These are phyloP conservation scores for Cucurbitaria berberidis DNA, from an alignment of 2,329 filamentous ascomycete species.

Conservation along the genomic window DNA sequence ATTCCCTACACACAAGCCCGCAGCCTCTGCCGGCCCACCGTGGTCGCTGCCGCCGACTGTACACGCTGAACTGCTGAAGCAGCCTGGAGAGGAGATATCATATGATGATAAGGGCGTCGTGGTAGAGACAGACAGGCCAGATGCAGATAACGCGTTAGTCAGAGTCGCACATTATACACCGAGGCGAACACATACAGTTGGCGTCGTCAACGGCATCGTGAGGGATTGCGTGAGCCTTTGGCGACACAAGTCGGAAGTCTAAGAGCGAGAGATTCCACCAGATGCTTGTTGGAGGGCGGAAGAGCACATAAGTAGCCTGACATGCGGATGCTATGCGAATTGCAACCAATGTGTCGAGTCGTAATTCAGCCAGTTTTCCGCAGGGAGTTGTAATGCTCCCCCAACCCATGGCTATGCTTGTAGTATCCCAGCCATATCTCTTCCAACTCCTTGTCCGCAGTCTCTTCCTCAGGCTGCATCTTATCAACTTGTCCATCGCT, in stretches of 20 bases:
- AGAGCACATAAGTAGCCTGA: neutral
- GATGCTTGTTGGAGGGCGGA: neutral
- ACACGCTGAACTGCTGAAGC: constrained; percentile 73
- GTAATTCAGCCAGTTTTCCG: no score
- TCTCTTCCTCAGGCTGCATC: constrained; percentile 63
- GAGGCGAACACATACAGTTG: constrained; percentile 60
- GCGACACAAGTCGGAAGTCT: constrained; percentile 42
- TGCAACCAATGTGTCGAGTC: neutral
- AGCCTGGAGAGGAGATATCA: constrained; percentile 69
- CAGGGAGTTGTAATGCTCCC: constrained; percentile 98
- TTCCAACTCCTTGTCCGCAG: constrained; percentile 54
- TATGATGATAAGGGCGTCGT: constrained; percentile 65
- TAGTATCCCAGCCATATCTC: constrained; percentile 95
- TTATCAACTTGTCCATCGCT: constrained; percentile 78
- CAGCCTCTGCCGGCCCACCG: constrained; percentile 71
- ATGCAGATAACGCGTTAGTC: constrained; percentile 51
- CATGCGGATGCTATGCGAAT: neutral
- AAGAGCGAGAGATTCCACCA: constrained; percentile 4
- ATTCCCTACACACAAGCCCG: constrained; percentile 75
- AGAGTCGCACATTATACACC: constrained; percentile 63
- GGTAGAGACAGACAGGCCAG: constrained; percentile 52
- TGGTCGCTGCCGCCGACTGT: constrained; percentile 72
- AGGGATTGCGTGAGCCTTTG: constrained; percentile 59
- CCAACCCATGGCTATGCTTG: constrained; percentile 88
- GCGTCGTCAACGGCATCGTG: constrained; percentile 54